Percentiles rank a stretch among this genome's conserved stretches.
Conservation (phyloP, 108 stramenopile genomes). For the Cyclotella distinguenda region DNA sequence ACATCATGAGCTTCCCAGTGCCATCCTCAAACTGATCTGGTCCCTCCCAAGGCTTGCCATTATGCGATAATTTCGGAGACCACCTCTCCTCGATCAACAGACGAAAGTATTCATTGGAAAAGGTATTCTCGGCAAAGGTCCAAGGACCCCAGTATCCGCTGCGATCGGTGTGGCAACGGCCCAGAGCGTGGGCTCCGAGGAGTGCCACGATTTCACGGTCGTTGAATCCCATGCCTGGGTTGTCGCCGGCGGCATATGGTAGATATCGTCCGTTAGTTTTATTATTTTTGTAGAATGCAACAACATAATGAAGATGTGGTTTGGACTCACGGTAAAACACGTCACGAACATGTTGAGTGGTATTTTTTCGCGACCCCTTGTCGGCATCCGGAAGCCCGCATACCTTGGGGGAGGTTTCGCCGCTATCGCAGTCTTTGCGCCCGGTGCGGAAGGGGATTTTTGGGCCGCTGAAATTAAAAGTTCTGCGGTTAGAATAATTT, state of each 20-base stretch:
- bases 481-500: not conserved
- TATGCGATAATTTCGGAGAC: conserved; percentile 85
- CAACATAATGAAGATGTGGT: not conserved
- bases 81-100: conserved; percentile 90
- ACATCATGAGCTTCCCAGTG: conserved; percentile 82
- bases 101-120: conserved; percentile 96
- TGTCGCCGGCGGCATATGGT: too few relatives aligned
- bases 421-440: conserved; percentile 64
- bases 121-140: conserved; percentile 94
- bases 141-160: conserved; percentile 90
- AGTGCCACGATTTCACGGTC: conserved; percentile 96
- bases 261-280: conserved; percentile 3
- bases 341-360: conserved; percentile 83
- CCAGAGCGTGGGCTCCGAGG: conserved; percentile 96
- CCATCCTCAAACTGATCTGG: conserved; percentile 93
- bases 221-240: conserved; percentile 50
- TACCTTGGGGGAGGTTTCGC: conserved; percentile 66
- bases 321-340: conserved; percentile 94
- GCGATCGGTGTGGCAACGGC: conserved; percentile 90
- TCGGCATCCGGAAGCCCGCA: conserved; percentile 91
- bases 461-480: conserved; percentile 46
- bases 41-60: conserved; percentile 84
- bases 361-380: conserved; percentile 76
- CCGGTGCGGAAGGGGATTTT: conserved; percentile 79
- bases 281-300: too few relatives aligned